phyloP scores from a whole-genome alignment of 306 rosid genomes.

The Quercus glauca region DNA sequence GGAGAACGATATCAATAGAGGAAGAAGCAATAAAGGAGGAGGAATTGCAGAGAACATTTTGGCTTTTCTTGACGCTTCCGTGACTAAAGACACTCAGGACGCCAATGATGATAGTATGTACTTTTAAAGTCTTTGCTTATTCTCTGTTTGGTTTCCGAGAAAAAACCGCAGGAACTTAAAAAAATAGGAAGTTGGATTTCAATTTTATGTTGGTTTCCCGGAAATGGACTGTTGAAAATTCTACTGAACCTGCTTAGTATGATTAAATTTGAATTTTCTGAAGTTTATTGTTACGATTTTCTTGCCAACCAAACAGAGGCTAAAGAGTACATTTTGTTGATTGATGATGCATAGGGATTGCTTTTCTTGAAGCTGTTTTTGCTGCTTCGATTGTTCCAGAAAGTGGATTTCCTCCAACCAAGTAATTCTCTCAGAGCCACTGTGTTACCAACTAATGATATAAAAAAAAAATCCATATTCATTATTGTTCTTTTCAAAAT shows the following conservation, averaged over 20 bases:
- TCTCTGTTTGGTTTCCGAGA: conserved; percentile 14
- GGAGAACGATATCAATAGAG: conserved; percentile 38
- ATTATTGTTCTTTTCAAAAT: neutral
- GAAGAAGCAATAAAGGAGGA: conserved; percentile 23
- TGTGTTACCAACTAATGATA: too few relatives aligned
- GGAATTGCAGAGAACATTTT: conserved; percentile 63
- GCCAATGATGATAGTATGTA: conserved; percentile 64
- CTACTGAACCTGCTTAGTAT: neutral
- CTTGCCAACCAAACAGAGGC: neutral
- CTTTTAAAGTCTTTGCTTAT: too few relatives aligned
- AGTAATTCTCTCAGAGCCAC: conserved; percentile 25
- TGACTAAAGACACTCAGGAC: conserved; percentile 56
- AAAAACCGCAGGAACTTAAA: neutral
- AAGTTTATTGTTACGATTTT: neutral
- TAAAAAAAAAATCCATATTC: neutral
- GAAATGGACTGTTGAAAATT: neutral
- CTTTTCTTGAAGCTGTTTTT: conserved; percentile 78
- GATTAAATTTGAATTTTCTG: neutral
- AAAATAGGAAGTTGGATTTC: too few relatives aligned
- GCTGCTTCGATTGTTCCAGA: conserved; percentile 58
- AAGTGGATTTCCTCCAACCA: conserved; percentile 46
- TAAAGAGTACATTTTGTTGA: neutral
- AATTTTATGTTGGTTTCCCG: too few relatives aligned
- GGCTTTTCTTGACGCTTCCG: conserved; percentile 65
- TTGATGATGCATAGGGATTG: conserved; percentile 45